A percentile compares a stretch with the other conserved stretches of the same genome.
Conservation (phyloP, 352 stramenopile genomes). For the Globisporangium uncinulatum region DNA sequence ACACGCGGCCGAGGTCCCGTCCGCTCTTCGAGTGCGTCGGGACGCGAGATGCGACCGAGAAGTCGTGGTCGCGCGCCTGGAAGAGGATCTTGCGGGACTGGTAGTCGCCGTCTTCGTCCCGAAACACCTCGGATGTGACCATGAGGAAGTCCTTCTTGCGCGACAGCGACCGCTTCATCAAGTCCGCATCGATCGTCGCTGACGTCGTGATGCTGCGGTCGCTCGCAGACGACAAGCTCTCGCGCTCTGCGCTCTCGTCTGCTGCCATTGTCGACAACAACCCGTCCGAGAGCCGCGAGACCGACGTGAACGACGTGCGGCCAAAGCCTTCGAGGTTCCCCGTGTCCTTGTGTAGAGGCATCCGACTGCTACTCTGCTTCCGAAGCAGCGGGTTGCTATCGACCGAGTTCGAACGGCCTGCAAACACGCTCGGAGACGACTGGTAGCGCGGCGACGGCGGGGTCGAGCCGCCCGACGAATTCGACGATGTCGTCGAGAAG, state of each 20-base stretch:
- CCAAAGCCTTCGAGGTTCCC: slow-evolving; percentile 53
- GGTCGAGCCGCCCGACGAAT: slow-evolving; percentile 25
- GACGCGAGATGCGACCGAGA: slow-evolving; percentile 76
- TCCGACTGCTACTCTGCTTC: slow-evolving; percentile 42
- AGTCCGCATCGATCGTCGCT: slow-evolving; percentile 50
- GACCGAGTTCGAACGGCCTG: slow-evolving; percentile 38
- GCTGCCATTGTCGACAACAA: slow-evolving; percentile 17
- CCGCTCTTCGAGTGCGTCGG: slow-evolving; percentile 66
- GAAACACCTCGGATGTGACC: slow-evolving; percentile 88
- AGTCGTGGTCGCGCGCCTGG: slow-evolving; percentile 80
- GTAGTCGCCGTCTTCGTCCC: slow-evolving; percentile 77
- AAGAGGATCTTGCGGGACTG: slow-evolving; percentile 88
- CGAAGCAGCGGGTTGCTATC: slow-evolving; percentile 34
- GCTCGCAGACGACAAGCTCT: slow-evolving; percentile 47
- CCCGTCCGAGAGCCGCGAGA: slow-evolving; percentile 52
- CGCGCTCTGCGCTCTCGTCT: slow-evolving; percentile 23
- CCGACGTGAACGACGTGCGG: slow-evolving; percentile 70
- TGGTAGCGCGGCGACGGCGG: slow-evolving; percentile 21
- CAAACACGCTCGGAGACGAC: slow-evolving; percentile 27
- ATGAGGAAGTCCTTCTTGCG: slow-evolving; percentile 89
- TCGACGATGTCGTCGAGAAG: slow-evolving; percentile 32
- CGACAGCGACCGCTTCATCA: slow-evolving; percentile 81
- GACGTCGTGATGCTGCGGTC: slow-evolving; percentile 17
- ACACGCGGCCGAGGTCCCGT: slow-evolving; percentile 40
- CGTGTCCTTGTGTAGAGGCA: slow-evolving; percentile 21